phyloP scores from a whole-genome alignment of 768 basidiomycete species.

The Mycena crocata region DNA sequence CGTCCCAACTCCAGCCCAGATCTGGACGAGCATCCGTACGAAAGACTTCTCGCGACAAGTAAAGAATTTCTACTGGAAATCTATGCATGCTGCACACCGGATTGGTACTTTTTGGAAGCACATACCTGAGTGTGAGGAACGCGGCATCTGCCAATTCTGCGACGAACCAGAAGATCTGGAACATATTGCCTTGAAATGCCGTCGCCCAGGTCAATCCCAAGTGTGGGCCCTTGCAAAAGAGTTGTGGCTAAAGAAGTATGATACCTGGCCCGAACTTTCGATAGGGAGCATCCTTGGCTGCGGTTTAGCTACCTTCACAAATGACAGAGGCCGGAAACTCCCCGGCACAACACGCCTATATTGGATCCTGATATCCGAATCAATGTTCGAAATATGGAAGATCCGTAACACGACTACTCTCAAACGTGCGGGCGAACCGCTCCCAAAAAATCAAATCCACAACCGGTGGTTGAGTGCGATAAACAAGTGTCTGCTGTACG shows the following conservation, averaged over 20 bases:
- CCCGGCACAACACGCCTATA: too few species aligned
- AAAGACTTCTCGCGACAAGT: slow-evolving; percentile 6
- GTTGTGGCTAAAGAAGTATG: slow-evolving; percentile 4
- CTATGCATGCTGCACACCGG: not conserved
- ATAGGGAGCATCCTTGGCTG: slow-evolving; percentile 34
- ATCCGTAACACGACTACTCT: too few species aligned
- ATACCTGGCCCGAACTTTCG: slow-evolving; percentile 1
- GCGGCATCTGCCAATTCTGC: slow-evolving; percentile 5
- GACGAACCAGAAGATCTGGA: not conserved
- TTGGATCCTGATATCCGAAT: too few species aligned
- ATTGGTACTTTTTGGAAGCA: slow-evolving; percentile 17
- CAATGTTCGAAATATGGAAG: too few species aligned
- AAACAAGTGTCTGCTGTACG: too few species aligned
- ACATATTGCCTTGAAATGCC: slow-evolving; percentile 1
- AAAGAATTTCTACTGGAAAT: slow-evolving; percentile 11
- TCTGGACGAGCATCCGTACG: slow-evolving; percentile 2
- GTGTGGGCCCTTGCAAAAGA: slow-evolving; percentile 1
- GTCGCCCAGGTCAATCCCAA: slow-evolving; percentile 15
- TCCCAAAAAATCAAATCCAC: too few species aligned
- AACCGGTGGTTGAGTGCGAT: too few species aligned
- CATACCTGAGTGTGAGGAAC: slow-evolving; percentile 1
- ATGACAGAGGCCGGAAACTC: not conserved
- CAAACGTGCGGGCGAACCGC: too few species aligned
- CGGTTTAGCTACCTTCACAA: slow-evolving; percentile 4
- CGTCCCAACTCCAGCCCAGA: not conserved